Conservation (phyloP, 495 filamentous ascomycete genomes). For the Hypoxylon subgilvum region DNA sequence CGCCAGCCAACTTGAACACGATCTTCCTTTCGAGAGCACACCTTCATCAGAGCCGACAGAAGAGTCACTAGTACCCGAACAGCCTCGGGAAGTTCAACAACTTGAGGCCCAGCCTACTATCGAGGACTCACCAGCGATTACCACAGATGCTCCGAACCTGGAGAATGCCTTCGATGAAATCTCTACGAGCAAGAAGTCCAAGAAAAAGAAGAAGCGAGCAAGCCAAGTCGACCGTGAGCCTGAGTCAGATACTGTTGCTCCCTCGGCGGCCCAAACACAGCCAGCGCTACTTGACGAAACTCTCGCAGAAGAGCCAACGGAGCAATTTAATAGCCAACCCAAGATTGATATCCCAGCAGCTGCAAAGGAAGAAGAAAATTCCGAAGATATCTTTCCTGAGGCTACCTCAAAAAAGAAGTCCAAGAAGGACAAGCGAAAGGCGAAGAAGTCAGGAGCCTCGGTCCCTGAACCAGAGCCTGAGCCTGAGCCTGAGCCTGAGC, state of each 20-base stretch:
- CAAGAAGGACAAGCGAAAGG: conserved; percentile 44
- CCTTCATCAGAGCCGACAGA: conserved; percentile 12
- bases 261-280: conserved; percentile 23
- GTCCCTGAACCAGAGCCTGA: conserved; percentile 35
- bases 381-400: conserved; percentile 19
- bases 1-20: conserved; percentile 19
- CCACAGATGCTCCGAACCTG: background rate
- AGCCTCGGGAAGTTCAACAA: conserved; percentile 25
- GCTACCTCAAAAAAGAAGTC: conserved; percentile 34
- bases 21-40: conserved; percentile 8
- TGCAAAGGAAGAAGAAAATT: background rate
- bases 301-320: conserved; percentile 19
- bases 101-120: conserved; percentile 17
- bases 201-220: conserved; percentile 37
- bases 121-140: conserved; percentile 14
- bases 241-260: conserved; percentile 9
- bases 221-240: conserved; percentile 20
- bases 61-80: conserved; percentile 7
- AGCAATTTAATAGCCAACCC: conserved; percentile 16
- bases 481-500: conserved; percentile 23
- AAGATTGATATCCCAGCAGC: conserved; percentile 19
- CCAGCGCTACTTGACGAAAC: conserved; percentile 13
- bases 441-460: conserved; percentile 24
- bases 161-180: conserved; percentile 24
- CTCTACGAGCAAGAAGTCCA: conserved; percentile 28